Evolutionary conservation across 2,329 filamentous ascomycete genomes (phyloP).

Genomic region (Pseudogymnoascus destructans): DNA sequence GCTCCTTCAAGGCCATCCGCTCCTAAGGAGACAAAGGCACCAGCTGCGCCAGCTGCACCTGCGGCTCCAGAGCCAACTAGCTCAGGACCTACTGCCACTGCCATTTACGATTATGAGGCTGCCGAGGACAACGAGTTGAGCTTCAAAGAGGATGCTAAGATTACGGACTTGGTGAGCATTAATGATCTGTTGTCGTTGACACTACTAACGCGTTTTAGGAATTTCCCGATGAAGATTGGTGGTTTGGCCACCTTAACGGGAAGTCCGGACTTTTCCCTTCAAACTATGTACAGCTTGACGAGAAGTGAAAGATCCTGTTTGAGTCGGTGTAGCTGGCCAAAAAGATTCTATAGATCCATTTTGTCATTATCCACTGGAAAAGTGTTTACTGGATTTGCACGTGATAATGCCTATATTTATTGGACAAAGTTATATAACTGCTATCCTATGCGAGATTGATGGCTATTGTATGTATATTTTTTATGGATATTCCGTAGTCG

Average conservation of each 20-base stretch:
- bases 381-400: neutral
- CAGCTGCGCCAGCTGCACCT: conserved; percentile 28
- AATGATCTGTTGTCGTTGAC: neutral
- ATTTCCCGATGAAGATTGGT: conserved; percentile 98
- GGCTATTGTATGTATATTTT: neutral
- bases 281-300: conserved; percentile 50
- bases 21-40: conserved; percentile 25
- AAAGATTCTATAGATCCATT: conserved; percentile 4
- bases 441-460: neutral
- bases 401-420: neutral
- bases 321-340: neutral
- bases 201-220: conserved; percentile 39
- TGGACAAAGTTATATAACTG: neutral
- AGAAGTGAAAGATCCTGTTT: conserved; percentile 14
- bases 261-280: conserved; percentile 72
- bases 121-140: conserved; percentile 82
- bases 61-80: conserved; percentile 26
- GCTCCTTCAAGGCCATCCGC: conserved; percentile 19
- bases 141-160: conserved; percentile 79
- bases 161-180: conserved; percentile 59
- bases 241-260: conserved; percentile 78
- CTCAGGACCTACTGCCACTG: conserved; percentile 56
- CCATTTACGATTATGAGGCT: conserved; percentile 91
- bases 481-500: neutral
- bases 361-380: conserved; percentile 1